These are phyloP conservation scores for Eragrostis tef DNA, from an alignment of 202 grass and related monocot species.

Conservation along the genomic window DNA sequence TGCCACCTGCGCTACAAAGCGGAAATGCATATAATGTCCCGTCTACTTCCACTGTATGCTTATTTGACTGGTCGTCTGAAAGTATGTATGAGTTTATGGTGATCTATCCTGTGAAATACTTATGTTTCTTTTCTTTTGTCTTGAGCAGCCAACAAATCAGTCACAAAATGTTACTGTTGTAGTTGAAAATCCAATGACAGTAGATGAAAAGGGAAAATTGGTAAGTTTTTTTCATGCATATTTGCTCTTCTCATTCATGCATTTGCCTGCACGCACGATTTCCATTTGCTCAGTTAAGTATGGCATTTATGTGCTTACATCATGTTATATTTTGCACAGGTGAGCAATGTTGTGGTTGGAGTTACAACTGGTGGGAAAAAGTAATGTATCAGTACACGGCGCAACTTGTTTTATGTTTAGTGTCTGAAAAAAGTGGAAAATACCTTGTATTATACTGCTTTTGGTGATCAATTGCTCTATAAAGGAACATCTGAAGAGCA, in stretches of 20 bases:
- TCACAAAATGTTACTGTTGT: constrained; percentile 83
- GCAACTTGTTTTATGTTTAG: constrained; percentile 40
- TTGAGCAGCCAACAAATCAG: constrained; percentile 51
- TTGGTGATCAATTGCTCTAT: constrained; percentile 21
- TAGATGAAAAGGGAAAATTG: constrained; percentile 93
- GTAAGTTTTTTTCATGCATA: constrained; percentile 49
- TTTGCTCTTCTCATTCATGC: constrained; percentile 3
- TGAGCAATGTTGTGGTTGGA: constrained; percentile 91
- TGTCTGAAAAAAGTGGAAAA: constrained; percentile 38
- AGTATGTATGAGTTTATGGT: background rate
- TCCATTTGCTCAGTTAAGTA: background rate
- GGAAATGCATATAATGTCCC: constrained; percentile 45
- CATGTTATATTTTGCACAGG: constrained; percentile 48
- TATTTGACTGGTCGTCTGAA: constrained; percentile 33
- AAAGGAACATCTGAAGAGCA: constrained; percentile 24
- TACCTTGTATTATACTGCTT: constrained; percentile 51
- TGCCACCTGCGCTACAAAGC: constrained; percentile 52
- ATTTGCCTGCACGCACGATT: background rate
- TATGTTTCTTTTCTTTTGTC: background rate
- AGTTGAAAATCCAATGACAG: constrained; percentile 91
- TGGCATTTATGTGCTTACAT: background rate
- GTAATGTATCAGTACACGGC: constrained; percentile 35
- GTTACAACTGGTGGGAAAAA: constrained; percentile 81
- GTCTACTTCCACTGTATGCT: constrained; percentile 73
- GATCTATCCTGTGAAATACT: constrained; percentile 40